Percentiles rank a stretch among this genome's conserved stretches.
phyloP scores from a whole-genome alignment of 2,329 filamentous ascomycete genomes.

The Ophiosphaerella narmari region DNA sequence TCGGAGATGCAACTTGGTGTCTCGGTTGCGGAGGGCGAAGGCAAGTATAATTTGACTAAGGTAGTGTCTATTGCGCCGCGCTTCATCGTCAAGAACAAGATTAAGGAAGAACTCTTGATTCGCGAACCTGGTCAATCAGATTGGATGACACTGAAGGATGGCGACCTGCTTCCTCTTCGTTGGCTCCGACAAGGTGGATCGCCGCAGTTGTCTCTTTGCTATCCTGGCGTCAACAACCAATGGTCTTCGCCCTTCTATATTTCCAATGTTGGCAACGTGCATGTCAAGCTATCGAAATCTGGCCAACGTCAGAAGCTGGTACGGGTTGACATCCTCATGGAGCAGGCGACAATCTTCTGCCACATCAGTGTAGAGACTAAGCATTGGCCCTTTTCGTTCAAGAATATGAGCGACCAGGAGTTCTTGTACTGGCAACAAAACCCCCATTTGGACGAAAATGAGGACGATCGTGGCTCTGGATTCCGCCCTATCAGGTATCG shows the following conservation, averaged over 20 bases:
- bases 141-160: slow-evolving; percentile 74
- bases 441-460: slow-evolving; percentile 90
- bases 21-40: slow-evolving; percentile 85
- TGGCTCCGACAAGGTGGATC: slow-evolving; percentile 82
- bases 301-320: slow-evolving; percentile 88
- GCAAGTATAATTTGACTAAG: slow-evolving; percentile 97
- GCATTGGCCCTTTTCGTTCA: slow-evolving; percentile 98
- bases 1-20: slow-evolving; percentile 91
- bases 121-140: slow-evolving; percentile 91
- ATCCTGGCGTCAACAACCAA: slow-evolving; percentile 91
- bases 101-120: slow-evolving; percentile 85
- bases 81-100: slow-evolving; percentile 91
- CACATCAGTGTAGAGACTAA: slow-evolving; percentile 89
- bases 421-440: slow-evolving; percentile 97
- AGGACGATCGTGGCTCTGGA: slow-evolving; percentile 77
- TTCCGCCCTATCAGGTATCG: slow-evolving; percentile 94
- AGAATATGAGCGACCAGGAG: slow-evolving; percentile 95
- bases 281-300: slow-evolving; percentile 90
- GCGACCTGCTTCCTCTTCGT: slow-evolving; percentile 83
- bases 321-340: slow-evolving; percentile 86
- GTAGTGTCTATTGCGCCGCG: slow-evolving; percentile 90
- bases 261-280: slow-evolving; percentile 86
- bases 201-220: slow-evolving; percentile 91
- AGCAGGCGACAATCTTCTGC: slow-evolving; percentile 90
- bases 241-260: slow-evolving; percentile 99